Evolutionary conservation across 2,329 filamentous ascomycete species (phyloP), one percentile per base, ranked within the genome.

Genomic region (Talaromyces marneffei): DNA sequence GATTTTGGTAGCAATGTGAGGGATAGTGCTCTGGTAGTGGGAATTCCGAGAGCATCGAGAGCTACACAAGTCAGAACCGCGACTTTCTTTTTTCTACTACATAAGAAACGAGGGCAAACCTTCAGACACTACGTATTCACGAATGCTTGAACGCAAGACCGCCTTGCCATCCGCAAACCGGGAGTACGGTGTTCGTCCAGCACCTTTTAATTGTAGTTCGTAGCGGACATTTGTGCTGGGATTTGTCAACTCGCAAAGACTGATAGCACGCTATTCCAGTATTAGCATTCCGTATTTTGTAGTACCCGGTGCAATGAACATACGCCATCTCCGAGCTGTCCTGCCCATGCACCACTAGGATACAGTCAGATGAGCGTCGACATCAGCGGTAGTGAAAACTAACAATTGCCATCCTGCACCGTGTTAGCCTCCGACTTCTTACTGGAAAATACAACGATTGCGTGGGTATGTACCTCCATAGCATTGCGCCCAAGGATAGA

Each of bases 401-500:
- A 74, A 79, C 75, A 81, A 81, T 74, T 81, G 79, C 75, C 79
- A 81, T 42, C 78, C 78, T 78, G 57, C 6, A 40, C 57, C 23
- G 27, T 20, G 33, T 55, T 6, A 55, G 44, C 37, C 27, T 29
- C n/a, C 7, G 12, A 23, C n/a, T 20, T 8, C n/a, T 2, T 10
- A 23, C n/a, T n/a, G 4, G 4, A 44, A 10, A 9, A 44, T 23
- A 44, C 6, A 8, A 48, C 14, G 5, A 10, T 40, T 39, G 1
- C 3, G n/a, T 2, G 10, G n/a, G 25, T 10, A 68, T 70, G 66
- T 66, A 61, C 93, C 93, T 61, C 94, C 94, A 74, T 99, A 99
- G 78, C 94, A 97, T 77, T 99, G 94, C 33, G 94, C 92, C 94
- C 94, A 99, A 0, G 94, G 93, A 73, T 99, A 99, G 46, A 94